These are phyloP conservation scores for Paulownia fortunei DNA, from an alignment of 257 asterid species.

Conservation along the genomic window DNA sequence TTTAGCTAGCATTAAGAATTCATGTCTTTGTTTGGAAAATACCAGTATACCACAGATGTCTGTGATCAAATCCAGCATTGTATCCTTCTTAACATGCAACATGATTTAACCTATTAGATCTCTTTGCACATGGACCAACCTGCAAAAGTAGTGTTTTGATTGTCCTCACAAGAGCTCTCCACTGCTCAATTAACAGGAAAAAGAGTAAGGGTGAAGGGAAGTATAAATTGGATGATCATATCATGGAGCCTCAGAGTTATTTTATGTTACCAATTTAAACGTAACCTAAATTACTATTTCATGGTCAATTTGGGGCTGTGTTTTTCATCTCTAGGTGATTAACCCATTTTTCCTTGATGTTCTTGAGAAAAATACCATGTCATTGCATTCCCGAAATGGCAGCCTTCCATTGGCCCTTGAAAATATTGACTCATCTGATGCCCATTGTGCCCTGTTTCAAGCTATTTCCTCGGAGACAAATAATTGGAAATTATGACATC, in stretches of 20 bases:
- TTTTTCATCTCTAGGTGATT: too few species aligned
- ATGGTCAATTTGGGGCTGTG: too few species aligned
- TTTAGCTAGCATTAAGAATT: conserved; percentile 11
- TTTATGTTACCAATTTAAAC: too few species aligned
- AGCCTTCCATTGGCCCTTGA: background rate
- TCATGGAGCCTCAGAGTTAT: too few species aligned
- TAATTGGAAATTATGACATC: background rate
- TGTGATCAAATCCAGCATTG: background rate
- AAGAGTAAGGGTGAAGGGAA: background rate
- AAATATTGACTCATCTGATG: background rate
- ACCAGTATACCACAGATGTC: background rate
- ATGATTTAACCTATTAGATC: background rate
- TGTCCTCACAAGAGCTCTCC: background rate
- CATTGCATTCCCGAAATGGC: background rate
- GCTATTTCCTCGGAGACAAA: background rate
- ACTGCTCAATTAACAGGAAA: background rate
- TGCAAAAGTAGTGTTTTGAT: background rate
- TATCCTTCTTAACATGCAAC: background rate
- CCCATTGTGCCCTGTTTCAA: background rate
- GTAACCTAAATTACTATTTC: too few species aligned
- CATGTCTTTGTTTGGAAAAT: background rate
- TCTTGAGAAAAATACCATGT: background rate
- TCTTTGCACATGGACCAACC: background rate
- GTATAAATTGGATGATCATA: background rate
- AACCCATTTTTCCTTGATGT: background rate